Evolutionary conservation across 495 filamentous ascomycete genomes (phyloP).

Genomic region (Hypoxylon crocopeplum): DNA sequence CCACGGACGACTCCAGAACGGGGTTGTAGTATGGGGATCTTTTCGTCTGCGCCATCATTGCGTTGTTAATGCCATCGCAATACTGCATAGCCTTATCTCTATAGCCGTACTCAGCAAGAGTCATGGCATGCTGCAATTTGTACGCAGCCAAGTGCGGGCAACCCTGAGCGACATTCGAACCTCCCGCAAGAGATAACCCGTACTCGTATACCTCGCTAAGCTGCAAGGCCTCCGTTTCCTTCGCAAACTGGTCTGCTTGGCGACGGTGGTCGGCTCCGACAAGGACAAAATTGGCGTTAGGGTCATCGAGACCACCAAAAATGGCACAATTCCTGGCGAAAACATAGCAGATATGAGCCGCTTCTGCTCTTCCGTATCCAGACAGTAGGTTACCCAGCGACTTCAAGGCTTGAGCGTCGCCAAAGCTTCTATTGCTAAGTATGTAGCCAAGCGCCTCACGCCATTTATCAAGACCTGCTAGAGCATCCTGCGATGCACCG

Average conservation of each 20-base stretch:
- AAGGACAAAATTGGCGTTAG: slow-evolving; percentile 76
- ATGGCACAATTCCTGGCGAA: slow-evolving; percentile 64
- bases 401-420: slow-evolving; percentile 77
- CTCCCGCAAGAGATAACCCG: slow-evolving; percentile 69
- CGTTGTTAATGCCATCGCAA: slow-evolving; percentile 81
- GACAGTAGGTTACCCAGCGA: slow-evolving; percentile 85
- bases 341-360: slow-evolving; percentile 84
- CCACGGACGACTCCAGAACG: slow-evolving; percentile 72
- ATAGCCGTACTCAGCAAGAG: slow-evolving; percentile 82
- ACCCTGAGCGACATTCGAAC: slow-evolving; percentile 60
- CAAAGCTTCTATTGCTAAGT: slow-evolving; percentile 81
- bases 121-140: slow-evolving; percentile 85
- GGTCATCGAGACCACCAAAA: slow-evolving; percentile 86
- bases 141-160: slow-evolving; percentile 84
- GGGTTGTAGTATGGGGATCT: slow-evolving; percentile 84
- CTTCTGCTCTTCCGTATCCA: slow-evolving; percentile 86
- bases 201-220: slow-evolving; percentile 95
- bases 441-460: slow-evolving; percentile 86
- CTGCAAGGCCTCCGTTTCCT: slow-evolving; percentile 82
- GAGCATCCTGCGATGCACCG: slow-evolving; percentile 70
- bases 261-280: slow-evolving; percentile 80
- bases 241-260: slow-evolving; percentile 68
- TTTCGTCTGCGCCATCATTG: slow-evolving; percentile 82
- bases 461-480: slow-evolving; percentile 91
- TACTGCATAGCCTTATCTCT: slow-evolving; percentile 87